A percentile compares a stretch with the other conserved stretches of the same genome.
phyloP scores from a whole-genome alignment of 148 eudicot genomes.

The Cornus controversa region DNA sequence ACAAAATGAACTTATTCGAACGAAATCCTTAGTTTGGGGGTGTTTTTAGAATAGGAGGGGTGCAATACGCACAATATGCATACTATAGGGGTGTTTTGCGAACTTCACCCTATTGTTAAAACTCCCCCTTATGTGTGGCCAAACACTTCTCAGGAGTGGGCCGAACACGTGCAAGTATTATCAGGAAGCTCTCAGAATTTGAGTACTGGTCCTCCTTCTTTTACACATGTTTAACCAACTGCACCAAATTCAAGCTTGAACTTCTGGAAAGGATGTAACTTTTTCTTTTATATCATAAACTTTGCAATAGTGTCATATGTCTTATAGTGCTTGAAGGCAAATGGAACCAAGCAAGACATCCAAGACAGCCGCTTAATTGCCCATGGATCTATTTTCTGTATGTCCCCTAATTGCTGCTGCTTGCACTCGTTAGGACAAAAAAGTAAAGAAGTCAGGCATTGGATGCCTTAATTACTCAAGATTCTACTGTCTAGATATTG shows the following conservation, averaged over 20 bases:
- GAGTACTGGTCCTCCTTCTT: too few species aligned
- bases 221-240: background rate
- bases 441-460: background rate
- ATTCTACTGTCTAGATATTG: background rate
- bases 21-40: too few species aligned
- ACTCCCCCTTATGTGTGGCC: too few species aligned
- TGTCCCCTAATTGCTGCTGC: background rate
- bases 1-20: too few species aligned
- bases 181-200: background rate
- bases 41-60: too few species aligned
- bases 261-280: background rate
- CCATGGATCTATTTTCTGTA: background rate
- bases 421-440: background rate
- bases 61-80: too few species aligned
- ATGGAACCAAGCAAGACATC: background rate
- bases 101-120: too few species aligned
- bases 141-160: too few species aligned
- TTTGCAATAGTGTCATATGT: background rate
- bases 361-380: background rate
- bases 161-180: background rate
- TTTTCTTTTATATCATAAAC: background rate
- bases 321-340: background rate
- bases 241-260: background rate
- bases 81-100: too few species aligned
- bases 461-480: background rate